A percentile compares a stretch with the other conserved stretches of the same genome.
These are phyloP conservation scores for Aspergillus indologenus DNA, from an alignment of 495 filamentous ascomycete species.

Conservation along the genomic window DNA sequence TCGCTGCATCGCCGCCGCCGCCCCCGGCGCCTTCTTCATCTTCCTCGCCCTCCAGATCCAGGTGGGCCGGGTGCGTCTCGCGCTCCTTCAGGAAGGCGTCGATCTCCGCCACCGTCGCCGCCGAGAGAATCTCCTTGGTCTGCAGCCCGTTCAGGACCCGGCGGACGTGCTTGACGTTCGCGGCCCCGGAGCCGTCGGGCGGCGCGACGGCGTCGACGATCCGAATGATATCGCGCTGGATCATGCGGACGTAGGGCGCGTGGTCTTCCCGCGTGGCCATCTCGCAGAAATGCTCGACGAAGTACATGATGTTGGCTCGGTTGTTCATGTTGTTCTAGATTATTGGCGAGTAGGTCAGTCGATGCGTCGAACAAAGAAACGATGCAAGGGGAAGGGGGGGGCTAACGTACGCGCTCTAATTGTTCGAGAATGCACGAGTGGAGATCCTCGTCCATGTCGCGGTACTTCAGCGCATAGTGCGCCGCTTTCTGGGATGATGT, in stretches of 20 bases:
- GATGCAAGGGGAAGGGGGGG: neutral
- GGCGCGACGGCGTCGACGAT: constrained; percentile 83
- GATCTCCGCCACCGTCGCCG: constrained; percentile 70
- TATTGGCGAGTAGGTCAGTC: neutral
- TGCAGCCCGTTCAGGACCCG: constrained; percentile 71
- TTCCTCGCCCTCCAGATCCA: constrained; percentile 39
- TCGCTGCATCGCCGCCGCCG: constrained; percentile 25
- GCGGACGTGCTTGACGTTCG: constrained; percentile 89
- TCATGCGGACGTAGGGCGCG: constrained; percentile 80
- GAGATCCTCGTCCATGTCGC: constrained; percentile 91
- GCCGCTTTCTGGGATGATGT: constrained; percentile 89
- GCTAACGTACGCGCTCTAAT: constrained; percentile 65
- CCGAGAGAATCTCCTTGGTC: constrained; percentile 61
- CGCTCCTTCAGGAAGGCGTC: constrained; percentile 75
- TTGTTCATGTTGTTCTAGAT: constrained; percentile 88
- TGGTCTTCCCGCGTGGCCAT: constrained; percentile 73
- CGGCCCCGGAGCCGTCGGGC: constrained; percentile 81
- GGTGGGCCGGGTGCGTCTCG: constrained; percentile 48
- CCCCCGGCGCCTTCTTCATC: constrained; percentile 24
- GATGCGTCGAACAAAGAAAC: too few relatives aligned
- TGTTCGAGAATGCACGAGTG: constrained; percentile 97
- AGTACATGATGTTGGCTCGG: constrained; percentile 98
- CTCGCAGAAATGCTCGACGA: constrained; percentile 93
- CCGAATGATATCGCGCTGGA: constrained; percentile 85
- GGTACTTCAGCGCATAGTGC: constrained; percentile 88